Conservation (phyloP, 495 filamentous ascomycete genomes). For the Penicillium bovifimosum region DNA sequence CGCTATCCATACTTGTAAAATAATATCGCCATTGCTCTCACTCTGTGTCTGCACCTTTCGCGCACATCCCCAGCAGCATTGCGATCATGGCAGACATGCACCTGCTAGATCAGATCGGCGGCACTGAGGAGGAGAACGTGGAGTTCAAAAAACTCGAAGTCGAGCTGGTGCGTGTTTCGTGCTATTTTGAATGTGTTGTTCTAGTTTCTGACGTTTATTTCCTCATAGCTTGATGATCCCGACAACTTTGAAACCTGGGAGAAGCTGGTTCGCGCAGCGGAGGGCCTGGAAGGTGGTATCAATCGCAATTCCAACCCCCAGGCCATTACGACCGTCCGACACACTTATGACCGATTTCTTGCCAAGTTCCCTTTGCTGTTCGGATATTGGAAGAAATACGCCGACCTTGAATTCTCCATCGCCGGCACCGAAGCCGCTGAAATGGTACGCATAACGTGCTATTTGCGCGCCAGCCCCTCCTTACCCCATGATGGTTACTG, state of each 20-base stretch:
- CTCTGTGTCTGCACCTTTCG: not conserved
- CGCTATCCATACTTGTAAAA: conserved; percentile 1
- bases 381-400: conserved; percentile 99
- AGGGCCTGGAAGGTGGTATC: conserved; percentile 84
- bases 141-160: conserved; percentile 73
- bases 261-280: conserved; percentile 76
- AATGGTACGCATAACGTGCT: conserved; percentile 56
- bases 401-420: conserved; percentile 93
- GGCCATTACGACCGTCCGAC: conserved; percentile 77
- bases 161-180: conserved; percentile 58
- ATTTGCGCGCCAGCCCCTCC: not conserved
- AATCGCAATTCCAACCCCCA: conserved; percentile 95
- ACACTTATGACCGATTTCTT: conserved; percentile 86
- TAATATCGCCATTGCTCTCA: not conserved
- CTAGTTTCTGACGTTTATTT: not conserved
- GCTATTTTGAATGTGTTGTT: not conserved
- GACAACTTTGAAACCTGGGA: conserved; percentile 97
- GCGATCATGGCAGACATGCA: conserved; percentile 46
- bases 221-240: conserved; percentile 56
- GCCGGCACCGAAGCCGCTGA: conserved; percentile 96
- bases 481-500: conserved; percentile 13
- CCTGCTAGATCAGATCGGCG: conserved; percentile 52
- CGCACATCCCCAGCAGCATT: conserved; percentile 3
- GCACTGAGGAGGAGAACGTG: conserved; percentile 77
- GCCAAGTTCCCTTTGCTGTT: conserved; percentile 94